Evolutionary conservation across 2,329 filamentous ascomycete species (phyloP).

Genomic region (Aspergillus vadensis): DNA sequence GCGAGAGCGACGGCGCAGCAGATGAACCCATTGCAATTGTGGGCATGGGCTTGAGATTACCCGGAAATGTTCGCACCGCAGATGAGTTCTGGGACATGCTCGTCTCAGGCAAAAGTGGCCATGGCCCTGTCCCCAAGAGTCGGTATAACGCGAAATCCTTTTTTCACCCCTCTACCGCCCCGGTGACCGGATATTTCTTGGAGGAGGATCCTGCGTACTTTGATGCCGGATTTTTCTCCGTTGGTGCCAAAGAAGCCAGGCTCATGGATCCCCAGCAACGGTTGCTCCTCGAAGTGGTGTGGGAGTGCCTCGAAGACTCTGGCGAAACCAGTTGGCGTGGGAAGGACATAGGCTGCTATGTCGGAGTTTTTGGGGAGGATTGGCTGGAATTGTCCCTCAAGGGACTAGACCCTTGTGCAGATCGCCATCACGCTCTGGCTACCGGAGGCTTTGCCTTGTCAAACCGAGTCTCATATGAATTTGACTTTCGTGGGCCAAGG

Average conservation of each 20-base stretch:
- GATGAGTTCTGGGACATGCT: not conserved
- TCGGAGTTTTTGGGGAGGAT: slow-evolving; percentile 29
- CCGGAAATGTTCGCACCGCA: not conserved
- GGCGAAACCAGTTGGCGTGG: slow-evolving; percentile 33
- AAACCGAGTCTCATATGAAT: slow-evolving; percentile 15
- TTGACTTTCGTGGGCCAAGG: slow-evolving; percentile 12
- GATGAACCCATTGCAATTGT: not conserved
- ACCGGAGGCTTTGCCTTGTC: slow-evolving; percentile 11
- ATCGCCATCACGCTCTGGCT: slow-evolving; percentile 7
- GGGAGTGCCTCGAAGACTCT: slow-evolving; percentile 35
- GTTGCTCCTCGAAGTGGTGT: slow-evolving; percentile 33
- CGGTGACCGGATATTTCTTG: slow-evolving; percentile 28
- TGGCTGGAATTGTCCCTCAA: slow-evolving; percentile 23
- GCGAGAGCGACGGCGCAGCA: no score
- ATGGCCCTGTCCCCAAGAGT: slow-evolving; percentile 14
- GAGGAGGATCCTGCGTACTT: slow-evolving; percentile 29
- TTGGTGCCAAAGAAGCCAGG: slow-evolving; percentile 14
- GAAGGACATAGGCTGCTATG: slow-evolving; percentile 31
- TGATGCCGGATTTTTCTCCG: slow-evolving; percentile 29
- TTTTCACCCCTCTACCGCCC: slow-evolving; percentile 14
- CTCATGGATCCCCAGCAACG: slow-evolving; percentile 38
- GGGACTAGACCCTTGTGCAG: slow-evolving; percentile 7
- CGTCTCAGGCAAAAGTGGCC: not conserved
- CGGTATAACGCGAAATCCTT: slow-evolving; percentile 30
- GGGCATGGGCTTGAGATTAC: not conserved